Percentiles rank a stretch among this genome's conserved stretches.
Conservation (phyloP, 805 yeast species). For the Pichia membranifaciens region DNA sequence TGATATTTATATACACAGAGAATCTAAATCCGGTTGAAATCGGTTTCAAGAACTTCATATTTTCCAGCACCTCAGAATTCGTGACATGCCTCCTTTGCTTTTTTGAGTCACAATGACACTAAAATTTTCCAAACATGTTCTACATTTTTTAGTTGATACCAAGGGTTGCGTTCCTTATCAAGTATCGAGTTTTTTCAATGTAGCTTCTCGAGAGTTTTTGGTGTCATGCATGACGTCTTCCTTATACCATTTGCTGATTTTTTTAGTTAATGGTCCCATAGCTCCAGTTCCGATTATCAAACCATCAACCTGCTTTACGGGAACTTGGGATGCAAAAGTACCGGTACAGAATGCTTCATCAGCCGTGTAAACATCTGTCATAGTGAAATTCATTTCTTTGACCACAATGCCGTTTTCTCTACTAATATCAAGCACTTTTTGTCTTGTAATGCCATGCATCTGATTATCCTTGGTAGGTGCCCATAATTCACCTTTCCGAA, state of each 20-base stretch:
- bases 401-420: not conserved
- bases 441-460: constrained; percentile 9
- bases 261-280: constrained; percentile 3
- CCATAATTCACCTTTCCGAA: constrained; percentile 5
- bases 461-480: constrained; percentile 9
- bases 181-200: not conserved
- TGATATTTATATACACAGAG: no score
- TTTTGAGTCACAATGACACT: no score
- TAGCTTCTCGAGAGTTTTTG: not conserved
- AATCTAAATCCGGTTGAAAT: no score
- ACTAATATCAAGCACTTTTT: constrained; percentile 3
- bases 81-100: no score
- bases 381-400: constrained; percentile 1
- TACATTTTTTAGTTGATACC: no score
- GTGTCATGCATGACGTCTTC: constrained; percentile 1
- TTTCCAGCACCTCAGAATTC: no score
- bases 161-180: no score
- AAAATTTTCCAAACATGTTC: no score
- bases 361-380: constrained; percentile 5
- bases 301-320: constrained; percentile 4
- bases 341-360: constrained; percentile 8
- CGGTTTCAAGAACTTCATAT: no score
- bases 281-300: not conserved
- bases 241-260: constrained; percentile 2
- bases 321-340: constrained; percentile 8